Evolutionary conservation across 2,329 filamentous ascomycete species (phyloP).

Genomic region (Immersiporthe knoxdaviesiana): DNA sequence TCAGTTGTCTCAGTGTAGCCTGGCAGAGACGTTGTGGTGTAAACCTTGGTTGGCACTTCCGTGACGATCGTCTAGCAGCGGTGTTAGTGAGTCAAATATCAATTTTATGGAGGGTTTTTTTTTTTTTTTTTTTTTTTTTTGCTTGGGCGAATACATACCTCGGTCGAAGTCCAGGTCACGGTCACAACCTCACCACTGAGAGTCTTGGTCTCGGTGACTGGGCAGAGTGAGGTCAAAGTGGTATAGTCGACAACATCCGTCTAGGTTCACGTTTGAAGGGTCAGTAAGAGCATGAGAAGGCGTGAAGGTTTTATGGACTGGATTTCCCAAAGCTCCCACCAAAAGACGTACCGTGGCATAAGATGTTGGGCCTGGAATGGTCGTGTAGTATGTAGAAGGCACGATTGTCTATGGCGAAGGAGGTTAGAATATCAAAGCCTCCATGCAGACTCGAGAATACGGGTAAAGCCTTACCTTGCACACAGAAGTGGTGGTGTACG

Average conservation of each 20-base stretch:
- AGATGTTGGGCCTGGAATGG: slow-evolving; percentile 39
- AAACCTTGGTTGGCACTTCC: slow-evolving; percentile 15
- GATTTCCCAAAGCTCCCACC: neutral
- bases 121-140: neutral
- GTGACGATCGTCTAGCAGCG: slow-evolving; percentile 15
- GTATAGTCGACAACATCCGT: slow-evolving; percentile 45
- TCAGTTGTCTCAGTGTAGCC: slow-evolving; percentile 20
- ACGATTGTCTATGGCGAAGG: slow-evolving; percentile 36
- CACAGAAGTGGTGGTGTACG: slow-evolving; percentile 49
- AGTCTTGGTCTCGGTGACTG: slow-evolving; percentile 50
- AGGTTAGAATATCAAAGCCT: slow-evolving; percentile 32
- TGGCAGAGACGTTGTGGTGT: slow-evolving; percentile 17
- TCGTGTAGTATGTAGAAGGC: slow-evolving; percentile 38
- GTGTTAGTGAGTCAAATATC: neutral
- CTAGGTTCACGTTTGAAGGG: slow-evolving; percentile 20
- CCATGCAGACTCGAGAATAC: slow-evolving; percentile 33
- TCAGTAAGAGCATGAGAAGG: neutral
- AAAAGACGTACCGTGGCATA: slow-evolving; percentile 36
- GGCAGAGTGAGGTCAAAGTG: slow-evolving; percentile 49
- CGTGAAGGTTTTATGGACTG: too few relatives aligned
- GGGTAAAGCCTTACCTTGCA: slow-evolving; percentile 37
- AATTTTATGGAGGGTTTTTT: neutral
- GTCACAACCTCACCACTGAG: slow-evolving; percentile 46
- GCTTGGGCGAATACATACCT: slow-evolving; percentile 22
- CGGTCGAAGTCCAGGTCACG: slow-evolving; percentile 44